Percentiles rank a stretch among this genome's conserved stretches.
Conservation (phyloP, 805 yeast species). For the Yamadazyma philogaea region DNA sequence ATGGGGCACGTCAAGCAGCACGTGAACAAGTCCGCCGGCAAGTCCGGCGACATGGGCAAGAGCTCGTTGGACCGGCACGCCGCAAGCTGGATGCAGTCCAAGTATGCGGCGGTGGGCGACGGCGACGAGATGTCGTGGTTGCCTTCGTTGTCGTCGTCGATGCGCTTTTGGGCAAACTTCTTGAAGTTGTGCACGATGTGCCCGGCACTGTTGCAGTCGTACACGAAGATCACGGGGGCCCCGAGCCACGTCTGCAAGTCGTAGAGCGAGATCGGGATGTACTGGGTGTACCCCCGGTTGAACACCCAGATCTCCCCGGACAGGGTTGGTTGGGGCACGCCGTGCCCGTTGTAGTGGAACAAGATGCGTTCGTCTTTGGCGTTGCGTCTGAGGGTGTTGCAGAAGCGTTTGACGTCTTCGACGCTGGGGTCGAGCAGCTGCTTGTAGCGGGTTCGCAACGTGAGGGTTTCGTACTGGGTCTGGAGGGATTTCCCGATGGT, state of each 20-base stretch:
- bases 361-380: conserved; percentile 91
- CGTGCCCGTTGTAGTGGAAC: conserved; percentile 97
- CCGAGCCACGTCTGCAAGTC: conserved; percentile 97
- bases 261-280: conserved; percentile 92
- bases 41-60: conserved; percentile 86
- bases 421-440: conserved; percentile 92
- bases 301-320: conserved; percentile 98
- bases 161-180: conserved; percentile 83
- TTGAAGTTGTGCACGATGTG: conserved; percentile 87
- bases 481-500: conserved; percentile 87
- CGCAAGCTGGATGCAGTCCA: conserved; percentile 89
- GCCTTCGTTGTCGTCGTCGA: conserved; percentile 76
- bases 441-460: conserved; percentile 83
- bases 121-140: conserved; percentile 50
- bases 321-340: conserved; percentile 95
- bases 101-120: conserved; percentile 64
- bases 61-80: conserved; percentile 86
- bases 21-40: conserved; percentile 95
- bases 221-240: conserved; percentile 93
- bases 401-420: conserved; percentile 89
- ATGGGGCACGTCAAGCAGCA: conserved; percentile 95
- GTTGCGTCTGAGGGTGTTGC: conserved; percentile 81
- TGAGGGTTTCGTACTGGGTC: conserved; percentile 82
- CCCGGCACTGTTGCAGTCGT: conserved; percentile 94
- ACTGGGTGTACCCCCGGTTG: conserved; percentile 94